Conservation (phyloP, 306 rosid species). For the Ormosia emarginata region DNA sequence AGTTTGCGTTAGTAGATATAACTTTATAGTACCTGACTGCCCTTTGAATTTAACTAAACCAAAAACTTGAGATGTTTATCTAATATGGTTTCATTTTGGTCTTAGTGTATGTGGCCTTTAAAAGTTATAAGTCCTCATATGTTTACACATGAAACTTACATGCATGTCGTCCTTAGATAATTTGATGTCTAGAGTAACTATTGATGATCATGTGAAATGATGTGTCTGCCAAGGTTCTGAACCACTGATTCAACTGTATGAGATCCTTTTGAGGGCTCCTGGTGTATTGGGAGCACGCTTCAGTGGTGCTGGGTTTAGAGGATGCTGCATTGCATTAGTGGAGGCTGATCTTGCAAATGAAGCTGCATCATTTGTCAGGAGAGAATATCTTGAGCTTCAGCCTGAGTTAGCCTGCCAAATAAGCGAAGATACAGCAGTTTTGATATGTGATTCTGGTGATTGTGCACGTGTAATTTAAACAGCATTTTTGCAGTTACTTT, state of each 20-base stretch:
- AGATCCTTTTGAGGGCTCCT: conserved; percentile 74
- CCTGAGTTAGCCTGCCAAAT: conserved; percentile 56
- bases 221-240: conserved; percentile 52
- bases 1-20: background rate
- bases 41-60: background rate
- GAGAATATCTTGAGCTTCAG: conserved; percentile 59
- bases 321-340: conserved; percentile 88
- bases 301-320: conserved; percentile 97
- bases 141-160: background rate
- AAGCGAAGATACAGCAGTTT: conserved; percentile 38
- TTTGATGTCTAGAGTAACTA: conserved; percentile 2
- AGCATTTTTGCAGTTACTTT: background rate
- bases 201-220: conserved; percentile 12
- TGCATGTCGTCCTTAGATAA: background rate
- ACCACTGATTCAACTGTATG: conserved; percentile 75
- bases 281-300: conserved; percentile 90
- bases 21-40: background rate
- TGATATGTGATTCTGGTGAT: conserved; percentile 73
- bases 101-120: background rate
- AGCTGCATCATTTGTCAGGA: conserved; percentile 71
- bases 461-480: conserved; percentile 61
- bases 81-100: conserved; percentile 6
- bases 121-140: background rate
- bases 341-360: conserved; percentile 56
- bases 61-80: background rate